Evolutionary conservation across 2,329 filamentous ascomycete species (phyloP).

Genomic region (Neocucurbitaria cava): DNA sequence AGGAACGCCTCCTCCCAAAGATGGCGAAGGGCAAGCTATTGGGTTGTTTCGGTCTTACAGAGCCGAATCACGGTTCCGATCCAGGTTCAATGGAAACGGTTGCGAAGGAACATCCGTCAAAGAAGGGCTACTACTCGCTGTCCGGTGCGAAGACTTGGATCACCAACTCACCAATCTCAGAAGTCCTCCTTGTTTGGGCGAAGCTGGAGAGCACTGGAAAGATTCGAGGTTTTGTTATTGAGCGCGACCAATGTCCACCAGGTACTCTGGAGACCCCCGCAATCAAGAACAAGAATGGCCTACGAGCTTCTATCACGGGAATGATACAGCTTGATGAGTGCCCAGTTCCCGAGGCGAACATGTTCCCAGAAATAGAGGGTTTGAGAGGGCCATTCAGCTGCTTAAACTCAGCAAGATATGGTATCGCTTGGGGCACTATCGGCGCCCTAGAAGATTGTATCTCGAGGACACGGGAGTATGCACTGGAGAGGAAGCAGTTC

Average conservation of each 20-base stretch:
- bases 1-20: constrained; percentile 79
- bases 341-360: constrained; percentile 87
- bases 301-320: constrained; percentile 91
- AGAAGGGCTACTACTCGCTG: constrained; percentile 80
- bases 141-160: constrained; percentile 94
- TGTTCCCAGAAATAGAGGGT: constrained; percentile 91
- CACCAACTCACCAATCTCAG: constrained; percentile 89
- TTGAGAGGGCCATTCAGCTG: constrained; percentile 90
- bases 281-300: constrained; percentile 93
- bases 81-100: constrained; percentile 89
- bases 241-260: constrained; percentile 81
- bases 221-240: constrained; percentile 90
- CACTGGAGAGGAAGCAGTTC: constrained; percentile 95
- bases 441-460: constrained; percentile 95
- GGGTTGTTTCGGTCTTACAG: constrained; percentile 88
- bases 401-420: constrained; percentile 90
- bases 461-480: constrained; percentile 78
- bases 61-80: constrained; percentile 92
- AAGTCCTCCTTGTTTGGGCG: constrained; percentile 88
- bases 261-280: constrained; percentile 90
- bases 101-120: constrained; percentile 83
- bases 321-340: constrained; percentile 97
- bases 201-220: constrained; percentile 90
- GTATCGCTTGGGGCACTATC: constrained; percentile 92
- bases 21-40: constrained; percentile 84